phyloP scores from a whole-genome alignment of 164 flowering plant genomes.

The Echeveria elegans region DNA sequence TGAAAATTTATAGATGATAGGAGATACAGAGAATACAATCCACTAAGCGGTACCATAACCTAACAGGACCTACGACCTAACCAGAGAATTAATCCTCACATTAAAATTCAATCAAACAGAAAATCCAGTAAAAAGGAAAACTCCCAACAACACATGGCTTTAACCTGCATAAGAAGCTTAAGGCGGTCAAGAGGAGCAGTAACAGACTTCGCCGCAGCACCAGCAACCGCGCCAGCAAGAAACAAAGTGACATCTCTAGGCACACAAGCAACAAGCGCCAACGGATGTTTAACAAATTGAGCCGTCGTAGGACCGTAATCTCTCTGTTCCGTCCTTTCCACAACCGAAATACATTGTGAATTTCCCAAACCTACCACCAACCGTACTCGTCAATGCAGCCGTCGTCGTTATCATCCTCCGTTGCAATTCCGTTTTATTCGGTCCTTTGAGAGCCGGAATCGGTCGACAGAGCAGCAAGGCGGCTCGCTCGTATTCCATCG shows the following conservation, averaged over 20 bases:
- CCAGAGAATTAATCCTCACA: too few species aligned
- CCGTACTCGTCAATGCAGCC: neutral
- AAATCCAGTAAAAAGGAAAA: too few species aligned
- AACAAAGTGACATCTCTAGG: constrained; percentile 78
- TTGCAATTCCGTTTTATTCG: neutral
- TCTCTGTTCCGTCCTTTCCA: constrained; percentile 26
- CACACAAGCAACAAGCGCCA: constrained; percentile 53
- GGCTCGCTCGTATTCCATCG: neutral
- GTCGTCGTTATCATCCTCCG: neutral
- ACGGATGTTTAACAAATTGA: constrained; percentile 69
- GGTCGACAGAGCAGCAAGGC: neutral
- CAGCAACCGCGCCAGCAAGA: constrained; percentile 79
- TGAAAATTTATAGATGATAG: too few species aligned
- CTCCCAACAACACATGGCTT: neutral
- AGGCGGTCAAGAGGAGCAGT: constrained; percentile 89
- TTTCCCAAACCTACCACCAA: constrained; percentile 13
- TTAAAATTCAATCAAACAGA: too few species aligned
- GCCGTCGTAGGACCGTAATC: constrained; percentile 36
- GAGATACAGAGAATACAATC: too few species aligned
- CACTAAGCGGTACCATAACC: too few species aligned
- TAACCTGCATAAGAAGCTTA: constrained; percentile 88
- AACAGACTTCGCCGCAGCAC: constrained; percentile 78
- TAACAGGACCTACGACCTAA: too few species aligned
- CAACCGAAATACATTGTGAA: constrained; percentile 43
- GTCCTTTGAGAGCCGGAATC: neutral